Base-by-base conservation (phyloP, 495 filamentous ascomycete species). In the Cryomyces antarcticus region DNA sequence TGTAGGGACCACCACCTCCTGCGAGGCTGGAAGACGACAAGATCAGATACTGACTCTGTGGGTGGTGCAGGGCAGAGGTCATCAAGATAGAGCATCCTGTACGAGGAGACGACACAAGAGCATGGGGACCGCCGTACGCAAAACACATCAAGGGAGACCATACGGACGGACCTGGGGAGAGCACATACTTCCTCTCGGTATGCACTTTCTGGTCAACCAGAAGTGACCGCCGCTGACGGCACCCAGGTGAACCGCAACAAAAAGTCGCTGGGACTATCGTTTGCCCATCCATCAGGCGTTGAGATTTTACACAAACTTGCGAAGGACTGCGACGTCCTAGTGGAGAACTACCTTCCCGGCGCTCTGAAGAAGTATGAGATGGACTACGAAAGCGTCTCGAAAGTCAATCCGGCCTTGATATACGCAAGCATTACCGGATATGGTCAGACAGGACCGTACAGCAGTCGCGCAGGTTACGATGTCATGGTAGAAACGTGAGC, bases 41-140 rank as follows among this genome's bases (percentile, higher is more conserved):
- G 28, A 7, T 30, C 29, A 12, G 33, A 35, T 28, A 4, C 24
- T 45, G 10, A 31, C 31, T 6, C 48, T 51, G 37, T 46, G 43
- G 9, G 7, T 27, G 35, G 5, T 27, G 37, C 46, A 95, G 88
- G 38, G 89, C 89, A 44, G 88, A 96, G 49, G 73, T 97, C 3
- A 94, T 97, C 61, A 97, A 97, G 58, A 71, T 96, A 41, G 89
- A 97, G 58, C 92, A 97, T 60, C 92, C 89, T 5, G 72, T 69
- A 0, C 70, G 82, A 34, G 89, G 89, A 29, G 89, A 97, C 54
- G 89, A 97, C 58, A 97, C 89, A 24, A 67, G 89, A 46, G 85
- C 86, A 38, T 97, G 89, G 89, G 89, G 89, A 1, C 89, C 89
- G 24, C 89, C 89, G 29, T 96, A 88, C 63, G 89, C 89, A 28